A percentile compares a stretch with the other conserved stretches of the same genome.
Conservation (phyloP, 108 stramenopile species). For the Nitzschia inconspicua region DNA sequence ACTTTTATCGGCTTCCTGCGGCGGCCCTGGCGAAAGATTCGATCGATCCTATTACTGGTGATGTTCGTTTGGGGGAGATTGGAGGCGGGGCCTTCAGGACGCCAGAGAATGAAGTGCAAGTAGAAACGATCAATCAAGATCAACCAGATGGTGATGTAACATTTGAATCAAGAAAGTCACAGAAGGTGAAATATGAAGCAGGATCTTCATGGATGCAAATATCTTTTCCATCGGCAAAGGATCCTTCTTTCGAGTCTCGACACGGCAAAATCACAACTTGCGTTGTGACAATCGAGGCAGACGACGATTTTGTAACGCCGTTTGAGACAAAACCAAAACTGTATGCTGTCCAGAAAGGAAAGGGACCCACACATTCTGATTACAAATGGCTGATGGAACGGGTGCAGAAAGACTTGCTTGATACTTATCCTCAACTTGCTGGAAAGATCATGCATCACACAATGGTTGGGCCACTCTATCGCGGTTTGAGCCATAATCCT, state of each 20-base stretch:
- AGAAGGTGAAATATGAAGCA: slow-evolving; percentile 51
- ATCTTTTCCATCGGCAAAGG: slow-evolving; percentile 88
- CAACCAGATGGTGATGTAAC: slow-evolving; percentile 17
- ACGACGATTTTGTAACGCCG: slow-evolving; percentile 81
- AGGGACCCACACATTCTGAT: slow-evolving; percentile 26
- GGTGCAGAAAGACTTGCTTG: slow-evolving; percentile 33
- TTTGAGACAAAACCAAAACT: slow-evolving; percentile 86
- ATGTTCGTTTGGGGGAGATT: slow-evolving; percentile 59
- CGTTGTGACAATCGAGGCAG: slow-evolving; percentile 89
- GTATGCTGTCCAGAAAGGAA: slow-evolving; percentile 46
- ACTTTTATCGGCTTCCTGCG: slow-evolving; percentile 80
- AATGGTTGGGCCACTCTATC: slow-evolving; percentile 51
- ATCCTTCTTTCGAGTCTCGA: slow-evolving; percentile 77
- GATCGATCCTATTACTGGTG: slow-evolving; percentile 58
- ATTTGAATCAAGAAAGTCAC: slow-evolving; percentile 29
- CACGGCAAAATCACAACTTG: slow-evolving; percentile 73
- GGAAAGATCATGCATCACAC: slow-evolving; percentile 49
- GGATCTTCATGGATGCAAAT: slow-evolving; percentile 83
- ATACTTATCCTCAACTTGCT: slow-evolving; percentile 74
- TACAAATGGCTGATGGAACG: slow-evolving; percentile 53
- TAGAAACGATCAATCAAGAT: slow-evolving; percentile 16
- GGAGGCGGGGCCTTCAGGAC: slow-evolving; percentile 32
- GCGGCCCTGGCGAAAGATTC: slow-evolving; percentile 70
- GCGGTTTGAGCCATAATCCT: slow-evolving; percentile 76
- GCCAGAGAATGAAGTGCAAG: slow-evolving; percentile 21